Conservation (phyloP, 139 green algal species). For the Spirogloea muscicola region DNA sequence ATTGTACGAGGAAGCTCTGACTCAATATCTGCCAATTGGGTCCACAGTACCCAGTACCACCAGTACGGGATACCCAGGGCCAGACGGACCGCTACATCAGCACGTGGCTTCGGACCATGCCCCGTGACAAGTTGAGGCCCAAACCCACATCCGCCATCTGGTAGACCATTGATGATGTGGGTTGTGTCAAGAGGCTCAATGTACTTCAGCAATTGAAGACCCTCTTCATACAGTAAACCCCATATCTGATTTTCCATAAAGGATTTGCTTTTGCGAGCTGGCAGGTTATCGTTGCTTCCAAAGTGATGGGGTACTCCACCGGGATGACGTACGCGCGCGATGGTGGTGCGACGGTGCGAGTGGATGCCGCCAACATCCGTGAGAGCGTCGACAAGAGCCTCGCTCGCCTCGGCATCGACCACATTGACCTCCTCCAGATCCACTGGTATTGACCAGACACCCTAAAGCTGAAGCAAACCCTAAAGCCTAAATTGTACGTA, state of each 20-base stretch:
- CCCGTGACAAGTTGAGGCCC: constrained; percentile 57
- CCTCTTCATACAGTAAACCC: background rate
- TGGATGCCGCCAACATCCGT: constrained; percentile 64
- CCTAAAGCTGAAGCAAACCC: no score
- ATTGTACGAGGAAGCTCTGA: no score
- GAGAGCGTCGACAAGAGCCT: constrained; percentile 70
- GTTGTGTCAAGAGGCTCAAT: no score
- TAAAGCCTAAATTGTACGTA: no score
- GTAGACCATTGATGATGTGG: no score
- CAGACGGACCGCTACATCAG: constrained; percentile 77
- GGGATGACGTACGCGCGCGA: constrained; percentile 45
- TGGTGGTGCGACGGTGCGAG: constrained; percentile 49
- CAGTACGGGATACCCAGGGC: constrained; percentile 61
- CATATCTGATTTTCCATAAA: background rate
- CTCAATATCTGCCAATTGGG: no score
- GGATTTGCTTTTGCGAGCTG: background rate
- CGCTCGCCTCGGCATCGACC: constrained; percentile 62
- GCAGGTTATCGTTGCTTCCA: constrained; percentile 73
- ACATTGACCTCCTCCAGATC: constrained; percentile 86
- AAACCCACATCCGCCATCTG: no score
- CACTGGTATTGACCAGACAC: no score
- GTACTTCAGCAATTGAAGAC: no score
- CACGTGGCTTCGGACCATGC: constrained; percentile 69
- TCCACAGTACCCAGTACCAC: constrained; percentile 37
- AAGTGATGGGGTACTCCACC: constrained; percentile 70